Conservation (phyloP, 1,139 yeast species). For the Kodamaea derodonti region DNA sequence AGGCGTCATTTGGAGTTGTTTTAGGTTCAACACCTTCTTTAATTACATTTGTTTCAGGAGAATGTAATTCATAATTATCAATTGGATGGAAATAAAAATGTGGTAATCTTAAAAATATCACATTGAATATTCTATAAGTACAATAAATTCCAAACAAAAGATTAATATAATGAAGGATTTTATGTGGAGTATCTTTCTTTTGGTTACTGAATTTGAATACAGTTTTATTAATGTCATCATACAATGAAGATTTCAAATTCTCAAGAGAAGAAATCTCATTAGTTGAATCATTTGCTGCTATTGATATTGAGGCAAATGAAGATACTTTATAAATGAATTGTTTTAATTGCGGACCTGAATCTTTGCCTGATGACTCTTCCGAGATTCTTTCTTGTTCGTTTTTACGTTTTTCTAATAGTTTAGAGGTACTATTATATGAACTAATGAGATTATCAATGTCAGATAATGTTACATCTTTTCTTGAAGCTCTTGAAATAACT, state of each 20-base stretch:
- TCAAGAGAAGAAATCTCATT: slow-evolving; percentile 35
- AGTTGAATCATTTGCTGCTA: slow-evolving; percentile 12
- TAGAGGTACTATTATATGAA: slow-evolving; percentile 38
- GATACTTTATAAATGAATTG: slow-evolving; percentile 38
- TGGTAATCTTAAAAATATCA: slow-evolving; percentile 40
- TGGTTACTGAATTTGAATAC: slow-evolving; percentile 12
- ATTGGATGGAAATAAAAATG: slow-evolving; percentile 8
- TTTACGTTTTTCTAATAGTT: slow-evolving; percentile 31
- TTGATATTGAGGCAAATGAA: slow-evolving; percentile 37
- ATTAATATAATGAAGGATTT: slow-evolving; percentile 14
- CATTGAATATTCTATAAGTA: slow-evolving; percentile 55
- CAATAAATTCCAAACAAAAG: slow-evolving; percentile 56
- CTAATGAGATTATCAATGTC: slow-evolving; percentile 31
- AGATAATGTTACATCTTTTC: slow-evolving; percentile 12
- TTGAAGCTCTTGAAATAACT: neutral
- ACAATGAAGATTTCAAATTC: slow-evolving; percentile 24
- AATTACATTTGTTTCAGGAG: slow-evolving; percentile 8
- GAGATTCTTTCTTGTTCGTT: slow-evolving; percentile 26
- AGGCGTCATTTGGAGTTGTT: slow-evolving; percentile 42
- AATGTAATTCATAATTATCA: slow-evolving; percentile 6
- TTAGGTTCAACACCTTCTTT: slow-evolving; percentile 2
- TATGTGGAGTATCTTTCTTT: slow-evolving; percentile 1
- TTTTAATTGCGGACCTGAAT: slow-evolving; percentile 16
- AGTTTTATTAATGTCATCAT: slow-evolving; percentile 25
- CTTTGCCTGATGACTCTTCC: slow-evolving; percentile 26